Conservation (phyloP, 2,329 filamentous ascomycete species). For the Microsporum ferrugineum region DNA sequence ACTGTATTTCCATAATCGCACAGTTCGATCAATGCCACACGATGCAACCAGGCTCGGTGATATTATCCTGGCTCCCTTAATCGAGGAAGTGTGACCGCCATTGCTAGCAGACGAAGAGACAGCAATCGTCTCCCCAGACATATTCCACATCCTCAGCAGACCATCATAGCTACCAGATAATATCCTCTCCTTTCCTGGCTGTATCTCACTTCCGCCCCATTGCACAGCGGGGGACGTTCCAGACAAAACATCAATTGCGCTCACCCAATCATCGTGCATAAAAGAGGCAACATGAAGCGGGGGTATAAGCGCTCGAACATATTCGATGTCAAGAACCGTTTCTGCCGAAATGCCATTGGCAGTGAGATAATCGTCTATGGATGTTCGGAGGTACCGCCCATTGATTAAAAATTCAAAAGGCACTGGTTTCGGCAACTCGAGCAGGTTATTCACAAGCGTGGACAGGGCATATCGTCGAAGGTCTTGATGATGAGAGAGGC, state of each 20-base stretch:
- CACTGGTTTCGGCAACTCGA: conserved; percentile 42
- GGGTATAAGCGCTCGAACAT: conserved; percentile 81
- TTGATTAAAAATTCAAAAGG: conserved; percentile 87
- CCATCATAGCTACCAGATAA: conserved; percentile 94
- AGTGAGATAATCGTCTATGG: conserved; percentile 80
- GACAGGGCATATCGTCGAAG: conserved; percentile 50
- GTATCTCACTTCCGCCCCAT: conserved; percentile 40
- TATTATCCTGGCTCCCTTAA: conserved; percentile 77
- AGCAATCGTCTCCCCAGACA: conserved; percentile 71
- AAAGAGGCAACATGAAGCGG: conserved; percentile 84
- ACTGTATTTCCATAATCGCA: conserved; percentile 81
- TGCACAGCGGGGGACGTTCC: conserved; percentile 48
- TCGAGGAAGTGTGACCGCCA: conserved; percentile 62
- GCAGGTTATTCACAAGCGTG: conserved; percentile 51
- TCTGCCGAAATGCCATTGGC: conserved; percentile 80
- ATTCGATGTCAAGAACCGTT: conserved; percentile 77
- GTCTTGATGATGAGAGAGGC: conserved; percentile 25
- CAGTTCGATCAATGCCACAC: conserved; percentile 69
- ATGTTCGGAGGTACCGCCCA: conserved; percentile 78
- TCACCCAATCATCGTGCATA: conserved; percentile 96
- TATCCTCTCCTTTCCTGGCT: conserved; percentile 55
- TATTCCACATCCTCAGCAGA: conserved; percentile 76
- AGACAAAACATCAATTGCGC: conserved; percentile 71
- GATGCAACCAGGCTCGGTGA: conserved; percentile 69
- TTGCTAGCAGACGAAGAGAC: conserved; percentile 56